Evolutionary conservation across 2,329 filamentous ascomycete species (phyloP).

Genomic region (Acephala macrosclerotiorum): DNA sequence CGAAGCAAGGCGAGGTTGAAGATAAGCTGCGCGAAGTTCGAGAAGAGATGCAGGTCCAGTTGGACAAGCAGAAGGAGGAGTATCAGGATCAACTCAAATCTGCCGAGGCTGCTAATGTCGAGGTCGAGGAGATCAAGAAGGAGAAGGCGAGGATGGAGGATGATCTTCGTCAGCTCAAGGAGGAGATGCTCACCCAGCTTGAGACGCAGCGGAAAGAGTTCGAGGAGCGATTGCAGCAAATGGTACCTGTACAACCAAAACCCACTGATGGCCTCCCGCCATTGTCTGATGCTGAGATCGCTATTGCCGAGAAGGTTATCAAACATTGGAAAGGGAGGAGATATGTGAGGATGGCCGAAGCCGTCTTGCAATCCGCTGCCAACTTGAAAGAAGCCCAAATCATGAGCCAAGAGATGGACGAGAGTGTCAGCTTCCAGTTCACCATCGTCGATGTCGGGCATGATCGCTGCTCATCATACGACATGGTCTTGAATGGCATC

Average conservation of each 20-base stretch:
- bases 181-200: constrained; percentile 88
- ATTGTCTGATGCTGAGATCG: constrained; percentile 75
- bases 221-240: constrained; percentile 81
- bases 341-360: constrained; percentile 94
- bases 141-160: constrained; percentile 90
- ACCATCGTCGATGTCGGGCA: constrained; percentile 90
- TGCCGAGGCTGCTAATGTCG: constrained; percentile 76
- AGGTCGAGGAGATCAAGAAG: constrained; percentile 82
- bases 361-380: constrained; percentile 85
- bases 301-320: constrained; percentile 70
- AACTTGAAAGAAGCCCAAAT: constrained; percentile 95
- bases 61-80: constrained; percentile 85
- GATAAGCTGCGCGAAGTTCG: constrained; percentile 76
- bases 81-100: constrained; percentile 79
- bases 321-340: constrained; percentile 83
- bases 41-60: constrained; percentile 83
- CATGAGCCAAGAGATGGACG: constrained; percentile 96
- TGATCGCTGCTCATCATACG: constrained; percentile 90
- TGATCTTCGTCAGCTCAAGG: constrained; percentile 77
- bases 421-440: constrained; percentile 94
- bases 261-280: constrained; percentile 49
- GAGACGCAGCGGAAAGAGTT: constrained; percentile 84
- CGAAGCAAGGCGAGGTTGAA: constrained; percentile 78
- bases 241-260: constrained; percentile 67
- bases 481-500: constrained; percentile 92